A percentile compares a stretch with the other conserved stretches of the same genome.
Evolutionary conservation across 352 stramenopile genomes (phyloP).

Genomic region (Globisporangium radiosum): DNA sequence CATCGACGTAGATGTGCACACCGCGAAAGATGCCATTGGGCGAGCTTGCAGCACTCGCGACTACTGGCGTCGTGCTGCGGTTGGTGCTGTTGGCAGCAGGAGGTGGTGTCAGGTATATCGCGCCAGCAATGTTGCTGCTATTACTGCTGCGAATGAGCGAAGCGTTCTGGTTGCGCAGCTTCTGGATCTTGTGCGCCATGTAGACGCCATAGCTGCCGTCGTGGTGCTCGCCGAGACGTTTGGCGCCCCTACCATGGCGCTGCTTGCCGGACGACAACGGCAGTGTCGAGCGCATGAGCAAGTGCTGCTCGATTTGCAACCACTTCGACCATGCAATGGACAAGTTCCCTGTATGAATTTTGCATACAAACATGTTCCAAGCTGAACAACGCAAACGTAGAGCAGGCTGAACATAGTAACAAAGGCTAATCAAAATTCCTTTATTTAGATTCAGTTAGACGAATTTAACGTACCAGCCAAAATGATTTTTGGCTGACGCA

Average conservation of each 20-base stretch:
- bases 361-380: not conserved
- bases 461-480: too few species aligned
- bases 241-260: not conserved
- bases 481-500: too few species aligned
- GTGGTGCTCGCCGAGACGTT: slow-evolving; percentile 64
- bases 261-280: not conserved
- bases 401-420: too few species aligned
- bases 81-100: not conserved
- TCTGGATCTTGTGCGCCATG: slow-evolving; percentile 90
- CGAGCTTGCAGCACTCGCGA: not conserved
- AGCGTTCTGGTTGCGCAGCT: slow-evolving; percentile 73
- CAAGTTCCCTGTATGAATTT: not conserved
- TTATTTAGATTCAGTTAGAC: too few species aligned
- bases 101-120: not conserved
- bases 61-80: not conserved
- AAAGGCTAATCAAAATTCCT: too few species aligned
- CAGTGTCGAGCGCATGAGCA: not conserved
- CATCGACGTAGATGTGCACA: slow-evolving; percentile 86
- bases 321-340: not conserved
- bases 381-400: too few species aligned
- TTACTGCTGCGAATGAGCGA: slow-evolving; percentile 14
- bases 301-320: not conserved
- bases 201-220: slow-evolving; percentile 85
- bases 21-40: slow-evolving; percentile 43
- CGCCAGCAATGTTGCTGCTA: not conserved